Conservation (phyloP, 345 rosid genomes). For the Syzygium aqueum region DNA sequence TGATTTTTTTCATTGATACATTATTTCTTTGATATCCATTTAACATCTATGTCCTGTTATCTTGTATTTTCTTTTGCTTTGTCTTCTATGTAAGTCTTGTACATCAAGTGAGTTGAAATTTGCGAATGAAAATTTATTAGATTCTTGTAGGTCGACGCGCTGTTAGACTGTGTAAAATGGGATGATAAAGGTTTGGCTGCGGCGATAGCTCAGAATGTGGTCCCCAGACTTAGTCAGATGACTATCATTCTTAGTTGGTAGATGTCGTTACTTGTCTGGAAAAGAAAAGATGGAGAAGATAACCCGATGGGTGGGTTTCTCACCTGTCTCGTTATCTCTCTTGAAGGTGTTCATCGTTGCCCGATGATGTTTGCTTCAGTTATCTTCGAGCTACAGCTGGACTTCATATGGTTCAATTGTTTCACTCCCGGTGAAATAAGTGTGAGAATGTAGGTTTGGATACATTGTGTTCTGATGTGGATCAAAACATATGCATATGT, state of each 20-base stretch:
- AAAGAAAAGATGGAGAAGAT: slow-evolving; percentile 22
- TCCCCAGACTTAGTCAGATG: slow-evolving; percentile 21
- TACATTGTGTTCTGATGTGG: not conserved
- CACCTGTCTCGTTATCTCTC: slow-evolving; percentile 14
- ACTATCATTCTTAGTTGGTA: slow-evolving; percentile 12
- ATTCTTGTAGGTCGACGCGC: slow-evolving; percentile 41
- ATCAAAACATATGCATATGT: not conserved
- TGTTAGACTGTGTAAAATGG: slow-evolving; percentile 65
- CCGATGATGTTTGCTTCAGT: slow-evolving; percentile 14
- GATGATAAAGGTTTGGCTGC: slow-evolving; percentile 87
- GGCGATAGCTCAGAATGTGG: slow-evolving; percentile 59
- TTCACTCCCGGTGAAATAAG: not conserved
- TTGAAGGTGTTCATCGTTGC: slow-evolving; percentile 42
- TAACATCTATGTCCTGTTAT: not conserved
- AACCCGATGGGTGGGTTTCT: slow-evolving; percentile 30
- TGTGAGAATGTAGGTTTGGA: not conserved
- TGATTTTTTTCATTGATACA: not conserved
- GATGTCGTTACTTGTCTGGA: slow-evolving; percentile 42
- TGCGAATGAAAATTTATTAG: not conserved
- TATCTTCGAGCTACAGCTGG: slow-evolving; percentile 47
- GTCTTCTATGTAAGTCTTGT: not conserved
- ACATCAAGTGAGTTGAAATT: not conserved
- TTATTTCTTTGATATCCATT: not conserved
- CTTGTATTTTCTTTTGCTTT: not conserved
- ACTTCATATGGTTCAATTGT: slow-evolving; percentile 14